phyloP scores from a whole-genome alignment of 768 basidiomycete species.

The Collybia sp. region DNA sequence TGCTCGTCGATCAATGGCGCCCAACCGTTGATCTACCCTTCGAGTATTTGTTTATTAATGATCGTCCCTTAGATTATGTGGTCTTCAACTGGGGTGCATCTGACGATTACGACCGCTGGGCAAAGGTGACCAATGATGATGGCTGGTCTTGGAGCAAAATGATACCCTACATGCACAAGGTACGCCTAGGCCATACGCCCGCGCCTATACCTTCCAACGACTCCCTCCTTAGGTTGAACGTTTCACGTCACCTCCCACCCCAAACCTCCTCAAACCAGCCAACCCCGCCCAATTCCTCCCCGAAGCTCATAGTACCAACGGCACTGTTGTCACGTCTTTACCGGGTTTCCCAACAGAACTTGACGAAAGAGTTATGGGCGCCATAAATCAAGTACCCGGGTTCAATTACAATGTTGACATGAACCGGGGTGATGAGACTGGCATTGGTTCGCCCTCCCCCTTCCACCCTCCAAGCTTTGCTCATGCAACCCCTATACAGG shows the following conservation, averaged over 20 bases:
- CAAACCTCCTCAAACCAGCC: no score
- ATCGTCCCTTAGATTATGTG: slow-evolving; percentile 21
- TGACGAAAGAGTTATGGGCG: slow-evolving; percentile 29
- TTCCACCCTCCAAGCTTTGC: no score
- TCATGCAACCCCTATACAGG: slow-evolving; percentile 8
- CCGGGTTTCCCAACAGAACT: slow-evolving; percentile 20
- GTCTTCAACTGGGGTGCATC: slow-evolving; percentile 27
- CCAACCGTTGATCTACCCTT: not conserved
- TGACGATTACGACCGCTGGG: slow-evolving; percentile 32
- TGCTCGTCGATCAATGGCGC: not conserved
- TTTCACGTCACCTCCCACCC: no score
- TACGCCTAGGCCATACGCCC: no score
- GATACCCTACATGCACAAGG: no score
- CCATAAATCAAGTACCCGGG: slow-evolving; percentile 23
- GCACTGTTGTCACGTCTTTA: slow-evolving; percentile 15
- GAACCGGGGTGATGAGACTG: no score
- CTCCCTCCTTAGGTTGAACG: no score
- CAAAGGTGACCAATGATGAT: slow-evolving; percentile 24
- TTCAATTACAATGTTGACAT: not conserved
- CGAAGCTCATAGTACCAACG: slow-evolving; percentile 17
- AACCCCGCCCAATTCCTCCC: slow-evolving; percentile 17
- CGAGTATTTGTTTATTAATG: not conserved
- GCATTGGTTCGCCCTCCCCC: not conserved
- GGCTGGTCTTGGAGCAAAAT: slow-evolving; percentile 35
- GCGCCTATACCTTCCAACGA: no score